Evolutionary conservation across 176 grass and related monocot genomes (phyloP).

Genomic region (Cocos nucifera): DNA sequence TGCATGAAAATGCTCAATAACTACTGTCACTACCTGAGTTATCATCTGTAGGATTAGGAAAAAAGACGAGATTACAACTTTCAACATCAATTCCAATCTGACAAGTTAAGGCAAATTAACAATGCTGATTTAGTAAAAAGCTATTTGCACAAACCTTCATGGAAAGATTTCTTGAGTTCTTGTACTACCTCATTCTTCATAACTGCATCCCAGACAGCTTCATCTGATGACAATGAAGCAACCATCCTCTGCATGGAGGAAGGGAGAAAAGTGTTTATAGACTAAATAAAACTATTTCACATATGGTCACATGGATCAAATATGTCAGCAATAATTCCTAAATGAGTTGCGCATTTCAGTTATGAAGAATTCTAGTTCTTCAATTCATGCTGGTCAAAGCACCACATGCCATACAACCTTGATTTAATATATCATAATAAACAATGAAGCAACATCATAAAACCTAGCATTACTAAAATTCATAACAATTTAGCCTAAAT

Average conservation of each 20-base stretch:
- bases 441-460: too few species aligned
- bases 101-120: neutral
- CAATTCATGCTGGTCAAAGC: too few species aligned
- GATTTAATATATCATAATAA: too few species aligned
- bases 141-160: conserved; percentile 38
- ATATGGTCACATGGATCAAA: neutral
- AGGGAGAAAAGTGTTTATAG: conserved; percentile 3
- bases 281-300: conserved; percentile 4
- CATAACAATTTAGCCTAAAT: too few species aligned
- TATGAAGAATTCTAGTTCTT: too few species aligned
- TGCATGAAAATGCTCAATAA: too few species aligned
- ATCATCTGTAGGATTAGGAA: neutral
- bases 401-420: too few species aligned
- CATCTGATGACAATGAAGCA: conserved; percentile 72
- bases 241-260: conserved; percentile 64
- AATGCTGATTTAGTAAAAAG: conserved; percentile 7
- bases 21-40: too few species aligned
- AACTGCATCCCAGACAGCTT: conserved; percentile 76
- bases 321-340: too few species aligned
- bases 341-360: too few species aligned
- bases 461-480: too few species aligned
- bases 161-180: conserved; percentile 64
- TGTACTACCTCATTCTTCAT: conserved; percentile 71
- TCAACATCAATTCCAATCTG: too few species aligned
- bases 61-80: neutral